phyloP scores from a whole-genome alignment of 345 rosid species.

The Pseudoturritis turrita region DNA sequence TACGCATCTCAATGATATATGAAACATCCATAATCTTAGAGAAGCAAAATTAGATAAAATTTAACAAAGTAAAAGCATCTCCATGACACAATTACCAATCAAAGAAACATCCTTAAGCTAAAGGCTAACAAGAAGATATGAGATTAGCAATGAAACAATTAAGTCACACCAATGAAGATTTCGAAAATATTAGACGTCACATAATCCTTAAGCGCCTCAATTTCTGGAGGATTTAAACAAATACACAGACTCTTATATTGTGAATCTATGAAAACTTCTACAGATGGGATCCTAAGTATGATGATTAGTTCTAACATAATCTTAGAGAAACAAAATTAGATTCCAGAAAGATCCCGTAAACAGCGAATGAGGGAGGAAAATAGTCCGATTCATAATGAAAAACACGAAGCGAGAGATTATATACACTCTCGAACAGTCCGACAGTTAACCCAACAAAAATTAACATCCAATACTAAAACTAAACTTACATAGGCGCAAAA shows the following conservation, averaged over 20 bases:
- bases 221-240: not conserved
- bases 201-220: not conserved
- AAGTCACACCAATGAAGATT: no score
- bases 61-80: not conserved
- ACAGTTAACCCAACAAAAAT: not conserved
- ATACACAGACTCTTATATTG: not conserved
- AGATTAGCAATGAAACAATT: no score
- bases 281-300: not conserved
- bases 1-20: not conserved
- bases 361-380: not conserved
- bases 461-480: not conserved
- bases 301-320: not conserved
- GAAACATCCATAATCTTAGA: no score
- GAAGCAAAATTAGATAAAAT: not conserved
- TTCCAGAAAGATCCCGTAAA: not conserved
- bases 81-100: not conserved
- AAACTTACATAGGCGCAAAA: not conserved
- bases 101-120: no score
- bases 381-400: not conserved
- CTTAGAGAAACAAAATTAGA: not conserved
- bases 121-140: no score
- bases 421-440: slow-evolving; percentile 6
- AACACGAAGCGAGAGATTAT: not conserved
- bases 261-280: not conserved
- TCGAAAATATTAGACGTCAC: no score